These are phyloP conservation scores for Dothistroma pini DNA, from an alignment of 2,329 filamentous ascomycete species.

Conservation along the genomic window DNA sequence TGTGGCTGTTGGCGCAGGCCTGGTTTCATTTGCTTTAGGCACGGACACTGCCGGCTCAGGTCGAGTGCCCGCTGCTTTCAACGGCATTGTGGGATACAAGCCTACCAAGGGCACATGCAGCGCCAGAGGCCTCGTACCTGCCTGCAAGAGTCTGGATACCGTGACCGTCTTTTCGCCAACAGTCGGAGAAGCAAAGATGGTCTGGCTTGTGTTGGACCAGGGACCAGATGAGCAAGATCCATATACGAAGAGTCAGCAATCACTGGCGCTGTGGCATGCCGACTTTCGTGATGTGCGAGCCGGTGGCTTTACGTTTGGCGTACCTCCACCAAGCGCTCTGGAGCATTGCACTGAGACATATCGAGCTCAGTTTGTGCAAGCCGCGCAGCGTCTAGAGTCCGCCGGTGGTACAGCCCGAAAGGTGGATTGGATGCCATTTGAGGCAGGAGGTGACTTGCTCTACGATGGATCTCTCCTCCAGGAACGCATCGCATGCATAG, in stretches of 20 bases:
- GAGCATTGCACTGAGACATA: constrained; percentile 42
- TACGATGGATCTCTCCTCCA: constrained; percentile 58
- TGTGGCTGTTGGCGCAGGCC: constrained; percentile 51
- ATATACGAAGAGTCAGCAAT: constrained; percentile 47
- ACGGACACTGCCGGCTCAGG: constrained; percentile 56
- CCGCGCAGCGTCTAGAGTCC: constrained; percentile 38
- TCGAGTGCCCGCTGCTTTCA: constrained; percentile 52
- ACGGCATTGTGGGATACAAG: constrained; percentile 50
- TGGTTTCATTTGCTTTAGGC: constrained; percentile 55
- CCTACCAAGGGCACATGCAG: constrained; percentile 54
- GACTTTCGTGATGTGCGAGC: constrained; percentile 34
- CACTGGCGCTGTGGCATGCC: constrained; percentile 33
- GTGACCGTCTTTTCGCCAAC: constrained; percentile 53
- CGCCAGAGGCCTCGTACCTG: constrained; percentile 50
- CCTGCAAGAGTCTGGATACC: constrained; percentile 57
- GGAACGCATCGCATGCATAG: constrained; percentile 50
- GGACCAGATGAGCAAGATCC: constrained; percentile 49
- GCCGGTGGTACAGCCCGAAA: constrained; percentile 44
- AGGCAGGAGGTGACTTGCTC: constrained; percentile 52
- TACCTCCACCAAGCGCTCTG: constrained; percentile 46
- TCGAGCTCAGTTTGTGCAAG: constrained; percentile 42
- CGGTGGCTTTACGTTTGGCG: constrained; percentile 47
- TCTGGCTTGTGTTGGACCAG: constrained; percentile 48
- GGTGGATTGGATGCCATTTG: constrained; percentile 50
- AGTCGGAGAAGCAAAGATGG: constrained; percentile 47